Evolutionary conservation across 257 asterid genomes (phyloP).

Genomic region (Fraxinus americana): DNA sequence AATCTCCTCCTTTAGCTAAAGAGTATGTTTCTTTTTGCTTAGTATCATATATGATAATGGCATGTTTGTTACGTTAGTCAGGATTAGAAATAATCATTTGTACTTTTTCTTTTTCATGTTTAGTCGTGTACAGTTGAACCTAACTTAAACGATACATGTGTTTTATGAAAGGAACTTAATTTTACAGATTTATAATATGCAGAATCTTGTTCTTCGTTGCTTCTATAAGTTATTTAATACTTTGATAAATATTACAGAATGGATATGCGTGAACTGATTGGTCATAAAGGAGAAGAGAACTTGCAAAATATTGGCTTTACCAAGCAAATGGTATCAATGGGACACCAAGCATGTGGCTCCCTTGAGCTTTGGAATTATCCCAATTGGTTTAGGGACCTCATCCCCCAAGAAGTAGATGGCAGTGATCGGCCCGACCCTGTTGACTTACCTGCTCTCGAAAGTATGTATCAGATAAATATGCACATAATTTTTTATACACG

Average conservation of each 20-base stretch:
- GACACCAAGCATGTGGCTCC: slow-evolving; percentile 73
- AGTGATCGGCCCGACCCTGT: slow-evolving; percentile 46
- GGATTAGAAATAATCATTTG: too few relatives aligned
- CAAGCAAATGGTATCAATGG: slow-evolving; percentile 69
- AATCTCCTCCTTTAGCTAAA: slow-evolving; percentile 47
- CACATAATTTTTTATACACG: too few relatives aligned
- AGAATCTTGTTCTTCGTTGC: neutral
- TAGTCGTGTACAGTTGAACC: too few relatives aligned
- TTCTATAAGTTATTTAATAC: neutral
- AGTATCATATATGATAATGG: too few relatives aligned
- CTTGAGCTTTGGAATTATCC: slow-evolving; percentile 74
- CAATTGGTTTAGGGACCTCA: slow-evolving; percentile 48
- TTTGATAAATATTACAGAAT: slow-evolving; percentile 33
- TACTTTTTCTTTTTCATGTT: too few relatives aligned
- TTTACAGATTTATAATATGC: too few relatives aligned
- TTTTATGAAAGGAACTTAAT: too few relatives aligned
- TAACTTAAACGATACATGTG: too few relatives aligned
- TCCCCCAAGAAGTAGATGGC: slow-evolving; percentile 51
- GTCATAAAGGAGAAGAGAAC: slow-evolving; percentile 36
- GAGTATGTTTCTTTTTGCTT: slow-evolving; percentile 30
- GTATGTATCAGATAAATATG: slow-evolving; percentile 24
- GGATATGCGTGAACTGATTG: slow-evolving; percentile 45
- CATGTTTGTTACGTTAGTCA: too few relatives aligned
- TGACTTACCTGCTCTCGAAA: slow-evolving; percentile 62
- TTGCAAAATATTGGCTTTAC: slow-evolving; percentile 52